Base-by-base conservation (phyloP, 2,329 filamentous ascomycete species). In the Fusarium oligoseptatum region DNA sequence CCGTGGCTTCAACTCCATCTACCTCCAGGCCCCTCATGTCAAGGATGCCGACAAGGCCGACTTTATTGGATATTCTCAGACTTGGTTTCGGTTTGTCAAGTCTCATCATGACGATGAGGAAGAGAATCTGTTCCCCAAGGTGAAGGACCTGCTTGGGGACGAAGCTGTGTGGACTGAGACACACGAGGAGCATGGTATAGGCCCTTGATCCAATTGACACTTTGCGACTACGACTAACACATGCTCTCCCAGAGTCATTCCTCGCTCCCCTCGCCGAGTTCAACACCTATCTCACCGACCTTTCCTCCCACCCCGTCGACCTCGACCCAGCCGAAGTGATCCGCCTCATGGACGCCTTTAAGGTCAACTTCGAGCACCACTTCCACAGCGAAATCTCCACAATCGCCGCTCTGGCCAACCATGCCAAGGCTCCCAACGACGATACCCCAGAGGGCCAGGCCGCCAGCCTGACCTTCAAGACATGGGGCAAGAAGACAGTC, bases 21-120 rank as follows among this genome's bases (percentile, higher is more conserved):
- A 89, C 79, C 85, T 88, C 45, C 90, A 92, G 79, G 89, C 89
- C 1, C 85, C 86, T 12, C 83, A 88, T 74, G 80, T 92, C 48
- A 79, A 84, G 11, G 84, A 85, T 3, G 79, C 80, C n/a, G 89
- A 92, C 79, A 87, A 87, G 79, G 78, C 81, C 57, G 87, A 88
- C 78, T 92, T 92, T 74, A 81, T 91, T 63, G 85, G 85, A 20
- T 92, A 92, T 81, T 83, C 84, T 34, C 83, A 88, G 62, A 87
- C 89, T 0, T 91, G 89, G 88, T 85, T 87, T 81, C 86, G 88
- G 66, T 90, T 91, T 74, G 87, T 92, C 69, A 86, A 85, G 75
- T 87, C 88, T 37, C 90, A 92, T 78, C 89, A 91, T 75, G 87
- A 90, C 58, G 89, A 90, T 74, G 90, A 92, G 78, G 90, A 92